A percentile compares a stretch with the other conserved stretches of the same genome.
These are phyloP conservation scores for Coemansia aciculifera DNA, from an alignment of 192 early-diverging fungal species.

Conservation along the genomic window DNA sequence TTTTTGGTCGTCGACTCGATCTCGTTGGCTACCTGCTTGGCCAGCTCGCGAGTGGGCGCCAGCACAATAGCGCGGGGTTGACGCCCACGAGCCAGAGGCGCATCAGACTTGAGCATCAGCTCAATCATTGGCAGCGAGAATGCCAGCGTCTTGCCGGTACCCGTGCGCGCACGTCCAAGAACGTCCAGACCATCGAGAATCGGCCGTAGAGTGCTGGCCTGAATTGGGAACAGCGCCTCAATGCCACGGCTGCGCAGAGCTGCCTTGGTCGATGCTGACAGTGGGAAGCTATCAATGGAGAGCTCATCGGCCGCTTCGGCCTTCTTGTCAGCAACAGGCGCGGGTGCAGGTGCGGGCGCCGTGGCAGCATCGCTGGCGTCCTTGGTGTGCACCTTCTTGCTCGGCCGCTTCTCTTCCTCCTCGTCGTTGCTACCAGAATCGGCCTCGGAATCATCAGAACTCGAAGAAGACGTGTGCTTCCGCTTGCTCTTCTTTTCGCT, in stretches of 20 bases:
- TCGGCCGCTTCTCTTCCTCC: conserved; percentile 38
- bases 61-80: conserved; percentile 72
- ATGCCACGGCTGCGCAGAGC: conserved; percentile 75
- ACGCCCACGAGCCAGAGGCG: conserved; percentile 37
- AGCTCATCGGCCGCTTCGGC: conserved; percentile 60
- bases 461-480: conserved; percentile 38
- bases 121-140: conserved; percentile 92
- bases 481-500: conserved; percentile 54
- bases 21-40: conserved; percentile 80
- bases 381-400: conserved; percentile 57
- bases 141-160: conserved; percentile 96
- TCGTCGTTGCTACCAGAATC: conserved; percentile 3
- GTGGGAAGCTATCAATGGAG: conserved; percentile 60
- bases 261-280: conserved; percentile 67
- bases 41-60: conserved; percentile 91
- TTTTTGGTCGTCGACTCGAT: conserved; percentile 65
- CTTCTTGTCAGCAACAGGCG: conserved; percentile 22
- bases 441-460: conserved; percentile 30
- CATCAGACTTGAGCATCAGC: conserved; percentile 56
- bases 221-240: conserved; percentile 88
- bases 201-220: conserved; percentile 77
- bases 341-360: conserved; percentile 41
- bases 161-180: conserved; percentile 94
- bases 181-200: conserved; percentile 75
- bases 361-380: conserved; percentile 29